Evolutionary conservation across 306 rosid genomes (phyloP).

Genomic region (Cercis canadensis): DNA sequence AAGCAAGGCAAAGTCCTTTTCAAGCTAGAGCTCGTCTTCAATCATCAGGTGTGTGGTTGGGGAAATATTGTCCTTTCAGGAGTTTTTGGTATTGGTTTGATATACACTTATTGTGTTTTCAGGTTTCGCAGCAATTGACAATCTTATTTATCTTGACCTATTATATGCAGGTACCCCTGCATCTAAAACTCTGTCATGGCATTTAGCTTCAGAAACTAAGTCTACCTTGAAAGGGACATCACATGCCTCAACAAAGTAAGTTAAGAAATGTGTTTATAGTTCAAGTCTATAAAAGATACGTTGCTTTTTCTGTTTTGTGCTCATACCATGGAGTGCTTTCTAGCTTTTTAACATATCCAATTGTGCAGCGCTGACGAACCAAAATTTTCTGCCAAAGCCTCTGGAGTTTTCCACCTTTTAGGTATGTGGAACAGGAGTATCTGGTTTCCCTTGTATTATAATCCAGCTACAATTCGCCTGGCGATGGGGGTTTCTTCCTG

Average conservation of each 20-base stretch:
- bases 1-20: constrained; percentile 56
- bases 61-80: constrained; percentile 18
- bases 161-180: constrained; percentile 55
- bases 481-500: constrained; percentile 26
- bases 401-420: constrained; percentile 81
- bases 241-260: constrained; percentile 64
- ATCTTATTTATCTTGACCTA: constrained; percentile 27
- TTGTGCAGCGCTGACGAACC: constrained; percentile 60
- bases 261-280: constrained; percentile 19
- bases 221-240: constrained; percentile 72
- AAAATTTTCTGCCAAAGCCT: constrained; percentile 59
- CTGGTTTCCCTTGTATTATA: constrained; percentile 3
- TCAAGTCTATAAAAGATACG: constrained; percentile 5
- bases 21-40: constrained; percentile 66
- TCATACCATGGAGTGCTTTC: neutral
- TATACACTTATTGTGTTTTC: constrained; percentile 3
- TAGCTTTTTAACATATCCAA: neutral
- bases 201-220: constrained; percentile 90
- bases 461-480: constrained; percentile 26
- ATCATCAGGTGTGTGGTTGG: constrained; percentile 64
- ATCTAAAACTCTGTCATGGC: constrained; percentile 92
- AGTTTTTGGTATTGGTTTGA: constrained; percentile 9
- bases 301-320: constrained; percentile 24
- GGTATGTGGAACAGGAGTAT: constrained; percentile 56
- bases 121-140: constrained; percentile 11